These are phyloP conservation scores for Stemphylium vesicarium DNA, from an alignment of 2,329 filamentous ascomycete genomes.

Conservation along the genomic window DNA sequence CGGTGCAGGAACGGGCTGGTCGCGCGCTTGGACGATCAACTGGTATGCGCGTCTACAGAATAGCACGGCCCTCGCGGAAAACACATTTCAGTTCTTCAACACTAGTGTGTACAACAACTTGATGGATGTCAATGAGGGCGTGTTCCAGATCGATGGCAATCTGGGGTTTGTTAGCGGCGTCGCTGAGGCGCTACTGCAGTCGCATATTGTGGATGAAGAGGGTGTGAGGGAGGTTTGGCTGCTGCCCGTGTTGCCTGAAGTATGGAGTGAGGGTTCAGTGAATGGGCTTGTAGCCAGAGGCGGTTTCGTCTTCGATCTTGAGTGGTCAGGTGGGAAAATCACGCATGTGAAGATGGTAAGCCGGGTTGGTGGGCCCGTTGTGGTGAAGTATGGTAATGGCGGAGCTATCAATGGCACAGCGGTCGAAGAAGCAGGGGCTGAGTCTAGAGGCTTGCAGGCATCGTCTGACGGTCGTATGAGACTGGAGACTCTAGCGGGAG, in stretches of 20 bases:
- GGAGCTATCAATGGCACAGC: background rate
- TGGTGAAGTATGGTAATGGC: slow-evolving; percentile 3
- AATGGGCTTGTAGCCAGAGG: slow-evolving; percentile 23
- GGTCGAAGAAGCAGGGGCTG: background rate
- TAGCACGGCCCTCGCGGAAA: slow-evolving; percentile 42
- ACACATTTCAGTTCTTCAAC: slow-evolving; percentile 33
- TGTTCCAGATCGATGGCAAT: slow-evolving; percentile 52
- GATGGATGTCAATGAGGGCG: slow-evolving; percentile 14
- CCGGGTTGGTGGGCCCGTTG: slow-evolving; percentile 6
- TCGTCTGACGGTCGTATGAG: slow-evolving; percentile 1
- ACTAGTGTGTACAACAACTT: slow-evolving; percentile 15
- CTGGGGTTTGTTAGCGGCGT: slow-evolving; percentile 58
- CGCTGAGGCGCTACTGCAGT: slow-evolving; percentile 55
- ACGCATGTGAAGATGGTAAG: slow-evolving; percentile 26
- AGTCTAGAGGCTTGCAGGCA: background rate
- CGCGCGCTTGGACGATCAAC: slow-evolving; percentile 59
- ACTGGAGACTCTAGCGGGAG: background rate
- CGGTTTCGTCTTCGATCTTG: slow-evolving; percentile 26
- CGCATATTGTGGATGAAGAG: slow-evolving; percentile 12
- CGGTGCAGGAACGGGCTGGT: slow-evolving; percentile 59
- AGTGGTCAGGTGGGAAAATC: slow-evolving; percentile 17
- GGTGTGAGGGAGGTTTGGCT: slow-evolving; percentile 14
- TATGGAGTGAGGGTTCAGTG: slow-evolving; percentile 19
- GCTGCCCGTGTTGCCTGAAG: slow-evolving; percentile 16
- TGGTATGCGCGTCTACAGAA: slow-evolving; percentile 55